Evolutionary conservation across 192 early-diverging fungal genomes (phyloP).

Genomic region (Gonapodya prolifera): DNA sequence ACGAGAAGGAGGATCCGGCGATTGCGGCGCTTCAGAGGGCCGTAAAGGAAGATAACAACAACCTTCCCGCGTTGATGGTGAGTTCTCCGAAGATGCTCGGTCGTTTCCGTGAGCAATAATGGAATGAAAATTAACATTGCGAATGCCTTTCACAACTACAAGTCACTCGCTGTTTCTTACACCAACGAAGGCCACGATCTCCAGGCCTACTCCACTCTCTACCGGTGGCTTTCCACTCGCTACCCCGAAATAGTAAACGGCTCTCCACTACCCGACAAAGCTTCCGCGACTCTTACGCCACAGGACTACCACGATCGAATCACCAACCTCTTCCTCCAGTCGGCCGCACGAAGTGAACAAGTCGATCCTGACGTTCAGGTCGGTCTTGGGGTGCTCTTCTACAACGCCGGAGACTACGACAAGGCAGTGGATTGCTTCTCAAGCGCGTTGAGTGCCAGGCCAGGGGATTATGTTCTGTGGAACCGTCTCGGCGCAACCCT

Average conservation of each 20-base stretch:
- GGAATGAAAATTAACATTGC: no score
- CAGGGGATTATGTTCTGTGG: constrained; percentile 16
- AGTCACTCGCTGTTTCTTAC: constrained; percentile 22
- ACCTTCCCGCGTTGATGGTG: constrained; percentile 51
- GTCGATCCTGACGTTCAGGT: constrained; percentile 18
- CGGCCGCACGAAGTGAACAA: constrained; percentile 13
- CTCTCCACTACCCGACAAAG: constrained; percentile 12
- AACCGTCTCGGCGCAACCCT: constrained; percentile 14
- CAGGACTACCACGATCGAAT: constrained; percentile 38
- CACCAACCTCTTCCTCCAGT: constrained; percentile 8
- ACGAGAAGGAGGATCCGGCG: constrained; percentile 14
- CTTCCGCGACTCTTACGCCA: constrained; percentile 23
- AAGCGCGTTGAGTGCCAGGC: constrained; percentile 9
- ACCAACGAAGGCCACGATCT: constrained; percentile 14
- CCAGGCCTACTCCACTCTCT: constrained; percentile 13
- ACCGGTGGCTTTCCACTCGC: constrained; percentile 11
- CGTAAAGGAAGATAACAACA: constrained; percentile 16
- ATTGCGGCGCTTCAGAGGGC: constrained; percentile 15
- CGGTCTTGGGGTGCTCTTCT: constrained; percentile 13
- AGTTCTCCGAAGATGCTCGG: background rate
- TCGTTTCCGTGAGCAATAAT: no score
- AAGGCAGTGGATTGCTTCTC: constrained; percentile 15
- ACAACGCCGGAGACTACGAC: constrained; percentile 13
- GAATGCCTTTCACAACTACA: no score
- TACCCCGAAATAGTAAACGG: constrained; percentile 12